Evolutionary conservation across 495 filamentous ascomycete genomes (phyloP).

Genomic region (Amphirosellinia nigrospora): DNA sequence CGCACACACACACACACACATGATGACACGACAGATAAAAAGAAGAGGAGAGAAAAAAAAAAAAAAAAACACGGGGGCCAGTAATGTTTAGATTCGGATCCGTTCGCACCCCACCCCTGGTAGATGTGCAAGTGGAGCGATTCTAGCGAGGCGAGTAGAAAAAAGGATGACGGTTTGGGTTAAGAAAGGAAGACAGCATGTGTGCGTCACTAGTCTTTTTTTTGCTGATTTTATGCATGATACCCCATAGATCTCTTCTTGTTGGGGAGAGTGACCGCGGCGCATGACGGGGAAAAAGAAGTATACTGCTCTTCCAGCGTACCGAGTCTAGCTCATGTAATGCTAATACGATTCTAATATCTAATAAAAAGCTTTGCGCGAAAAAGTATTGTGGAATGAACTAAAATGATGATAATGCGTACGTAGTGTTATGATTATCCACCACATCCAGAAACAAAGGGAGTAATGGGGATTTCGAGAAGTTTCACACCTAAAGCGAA

Average conservation of each 20-base stretch:
- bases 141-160: neutral
- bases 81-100: neutral
- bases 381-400: neutral
- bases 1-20: neutral
- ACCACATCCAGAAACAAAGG: too few species aligned
- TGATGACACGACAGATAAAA: neutral
- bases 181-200: neutral
- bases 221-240: neutral
- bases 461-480: neutral
- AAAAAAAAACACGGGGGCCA: neutral
- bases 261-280: neutral
- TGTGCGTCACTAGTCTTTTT: too few species aligned
- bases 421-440: neutral
- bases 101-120: neutral
- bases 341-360: conserved; percentile 2
- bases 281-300: neutral
- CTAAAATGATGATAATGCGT: neutral
- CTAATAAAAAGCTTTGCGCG: neutral
- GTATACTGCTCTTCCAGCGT: conserved; percentile 8
- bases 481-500: neutral
- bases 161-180: neutral
- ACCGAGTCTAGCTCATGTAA: neutral
- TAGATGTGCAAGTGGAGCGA: neutral
- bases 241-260: neutral
- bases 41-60: neutral